Percentiles rank a stretch among this genome's conserved stretches.
phyloP scores from a whole-genome alignment of 768 basidiomycete genomes.

The Leccinum obscurum region DNA sequence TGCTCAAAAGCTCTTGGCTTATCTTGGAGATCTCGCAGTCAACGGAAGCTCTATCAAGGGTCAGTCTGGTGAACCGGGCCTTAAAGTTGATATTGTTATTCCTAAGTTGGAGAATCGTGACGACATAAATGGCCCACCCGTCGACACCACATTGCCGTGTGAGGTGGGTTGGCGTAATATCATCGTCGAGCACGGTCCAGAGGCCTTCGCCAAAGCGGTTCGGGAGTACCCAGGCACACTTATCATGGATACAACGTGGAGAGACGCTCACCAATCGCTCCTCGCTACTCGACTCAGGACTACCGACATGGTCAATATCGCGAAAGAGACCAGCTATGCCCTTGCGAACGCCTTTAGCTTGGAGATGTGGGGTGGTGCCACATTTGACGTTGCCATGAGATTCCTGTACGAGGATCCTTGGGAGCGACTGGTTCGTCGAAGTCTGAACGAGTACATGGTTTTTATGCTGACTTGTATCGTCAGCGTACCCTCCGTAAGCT shows the following conservation, averaged over 20 bases:
- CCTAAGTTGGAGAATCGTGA: slow-evolving; percentile 79
- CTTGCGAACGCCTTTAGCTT: slow-evolving; percentile 94
- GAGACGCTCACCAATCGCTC: slow-evolving; percentile 97
- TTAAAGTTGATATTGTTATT: slow-evolving; percentile 83
- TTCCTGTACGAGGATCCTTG: slow-evolving; percentile 99
- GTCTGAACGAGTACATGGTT: background rate
- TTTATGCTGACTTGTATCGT: slow-evolving; percentile 14
- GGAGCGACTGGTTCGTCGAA: slow-evolving; percentile 80
- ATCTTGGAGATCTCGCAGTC: slow-evolving; percentile 96
- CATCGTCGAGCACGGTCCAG: slow-evolving; percentile 96
- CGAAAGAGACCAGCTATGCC: slow-evolving; percentile 95
- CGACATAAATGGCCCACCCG: slow-evolving; percentile 66
- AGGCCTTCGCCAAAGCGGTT: slow-evolving; percentile 97
- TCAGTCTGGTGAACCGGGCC: slow-evolving; percentile 91
- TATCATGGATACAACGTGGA: slow-evolving; percentile 99
- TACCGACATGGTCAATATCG: slow-evolving; percentile 97
- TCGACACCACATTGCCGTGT: slow-evolving; percentile 85
- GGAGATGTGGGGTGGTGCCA: slow-evolving; percentile 99
- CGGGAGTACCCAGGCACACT: slow-evolving; percentile 93
- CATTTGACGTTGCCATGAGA: slow-evolving; percentile 98
- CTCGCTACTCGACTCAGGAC: slow-evolving; percentile 96
- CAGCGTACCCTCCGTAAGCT: slow-evolving; percentile 90
- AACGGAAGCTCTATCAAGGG: slow-evolving; percentile 99
- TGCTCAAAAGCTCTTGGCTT: slow-evolving; percentile 94
- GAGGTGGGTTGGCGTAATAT: slow-evolving; percentile 96